Evolutionary conservation across 495 filamentous ascomycete genomes (phyloP).

Genomic region (Ramalina intermedia): DNA sequence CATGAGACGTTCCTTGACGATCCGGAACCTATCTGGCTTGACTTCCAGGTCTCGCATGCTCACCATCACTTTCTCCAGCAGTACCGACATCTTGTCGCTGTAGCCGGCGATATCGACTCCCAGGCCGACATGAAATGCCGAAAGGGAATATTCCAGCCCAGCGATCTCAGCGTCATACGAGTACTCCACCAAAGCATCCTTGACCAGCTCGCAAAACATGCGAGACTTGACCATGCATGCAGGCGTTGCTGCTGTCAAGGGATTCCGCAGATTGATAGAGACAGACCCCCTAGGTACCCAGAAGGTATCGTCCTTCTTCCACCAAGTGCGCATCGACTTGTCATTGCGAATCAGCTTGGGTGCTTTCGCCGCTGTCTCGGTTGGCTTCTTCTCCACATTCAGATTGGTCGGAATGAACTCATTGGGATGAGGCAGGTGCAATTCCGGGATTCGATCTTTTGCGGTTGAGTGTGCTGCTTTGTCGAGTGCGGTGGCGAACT

Average conservation of each 20-base stretch:
- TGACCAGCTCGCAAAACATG: conserved; percentile 75
- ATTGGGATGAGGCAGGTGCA: conserved; percentile 86
- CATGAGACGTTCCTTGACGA: conserved; percentile 75
- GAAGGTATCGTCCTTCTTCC: conserved; percentile 96
- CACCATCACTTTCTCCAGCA: conserved; percentile 78
- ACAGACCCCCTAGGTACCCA: conserved; percentile 95
- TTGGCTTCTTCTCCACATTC: conserved; percentile 86
- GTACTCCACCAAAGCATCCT: conserved; percentile 85
- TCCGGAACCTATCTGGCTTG: conserved; percentile 69
- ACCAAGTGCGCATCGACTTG: conserved; percentile 74
- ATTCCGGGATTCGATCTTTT: conserved; percentile 44
- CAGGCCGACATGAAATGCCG: conserved; percentile 53
- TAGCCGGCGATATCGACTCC: conserved; percentile 76
- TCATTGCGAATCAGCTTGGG: conserved; percentile 86
- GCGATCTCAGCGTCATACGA: conserved; percentile 93
- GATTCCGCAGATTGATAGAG: conserved; percentile 64
- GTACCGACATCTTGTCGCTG: conserved; percentile 86
- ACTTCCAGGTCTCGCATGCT: conserved; percentile 78
- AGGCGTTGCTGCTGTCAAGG: conserved; percentile 61
- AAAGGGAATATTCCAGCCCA: conserved; percentile 71
- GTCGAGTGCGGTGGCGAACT: conserved; percentile 56
- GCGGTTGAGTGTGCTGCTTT: conserved; percentile 43
- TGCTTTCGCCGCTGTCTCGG: conserved; percentile 52
- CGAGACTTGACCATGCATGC: conserved; percentile 61
- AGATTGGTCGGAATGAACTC: conserved; percentile 92